These are phyloP conservation scores for Aspergillus brunneoviolaceus DNA, from an alignment of 2,329 filamentous ascomycete species.

Conservation along the genomic window DNA sequence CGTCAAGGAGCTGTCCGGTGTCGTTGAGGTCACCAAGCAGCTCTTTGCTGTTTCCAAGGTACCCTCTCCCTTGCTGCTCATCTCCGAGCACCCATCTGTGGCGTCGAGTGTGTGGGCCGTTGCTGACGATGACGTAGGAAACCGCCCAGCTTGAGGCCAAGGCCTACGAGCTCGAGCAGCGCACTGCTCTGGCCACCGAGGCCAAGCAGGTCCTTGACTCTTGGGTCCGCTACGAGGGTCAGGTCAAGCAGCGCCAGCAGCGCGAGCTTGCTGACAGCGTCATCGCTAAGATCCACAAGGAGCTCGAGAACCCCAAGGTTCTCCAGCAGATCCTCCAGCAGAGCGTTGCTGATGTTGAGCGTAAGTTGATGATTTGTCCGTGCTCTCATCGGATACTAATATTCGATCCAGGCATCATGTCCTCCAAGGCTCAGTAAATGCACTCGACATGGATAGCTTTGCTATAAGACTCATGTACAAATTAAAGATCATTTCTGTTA, in stretches of 20 bases:
- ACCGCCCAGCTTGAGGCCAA: constrained; percentile 93
- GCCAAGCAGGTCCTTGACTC: constrained; percentile 95
- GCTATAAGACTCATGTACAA: constrained; percentile 41
- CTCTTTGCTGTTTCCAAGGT: constrained; percentile 99
- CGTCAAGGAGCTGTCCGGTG: constrained; percentile 89
- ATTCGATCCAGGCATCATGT: constrained; percentile 35
- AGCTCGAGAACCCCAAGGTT: constrained; percentile 95
- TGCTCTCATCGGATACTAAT: background rate
- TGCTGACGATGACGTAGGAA: constrained; percentile 60
- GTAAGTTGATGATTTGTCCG: constrained; percentile 53
- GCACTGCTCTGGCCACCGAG: constrained; percentile 85
- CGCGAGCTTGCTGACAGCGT: constrained; percentile 87
- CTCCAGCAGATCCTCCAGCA: constrained; percentile 98
- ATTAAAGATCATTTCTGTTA: constrained; percentile 39
- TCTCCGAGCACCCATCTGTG: background rate
- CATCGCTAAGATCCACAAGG: constrained; percentile 98
- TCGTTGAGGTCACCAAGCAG: constrained; percentile 94
- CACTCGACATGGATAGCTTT: constrained; percentile 30
- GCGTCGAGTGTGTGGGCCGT: background rate
- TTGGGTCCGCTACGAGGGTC: constrained; percentile 97
- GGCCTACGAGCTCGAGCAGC: constrained; percentile 96
- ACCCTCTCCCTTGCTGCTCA: constrained; percentile 22
- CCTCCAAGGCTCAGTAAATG: constrained; percentile 42
- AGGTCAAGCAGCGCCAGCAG: constrained; percentile 99
- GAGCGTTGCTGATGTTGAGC: constrained; percentile 93